These are phyloP conservation scores for Anaeramoeba flamelloides DNA, from an alignment of 78 protist species.

Conservation along the genomic window DNA sequence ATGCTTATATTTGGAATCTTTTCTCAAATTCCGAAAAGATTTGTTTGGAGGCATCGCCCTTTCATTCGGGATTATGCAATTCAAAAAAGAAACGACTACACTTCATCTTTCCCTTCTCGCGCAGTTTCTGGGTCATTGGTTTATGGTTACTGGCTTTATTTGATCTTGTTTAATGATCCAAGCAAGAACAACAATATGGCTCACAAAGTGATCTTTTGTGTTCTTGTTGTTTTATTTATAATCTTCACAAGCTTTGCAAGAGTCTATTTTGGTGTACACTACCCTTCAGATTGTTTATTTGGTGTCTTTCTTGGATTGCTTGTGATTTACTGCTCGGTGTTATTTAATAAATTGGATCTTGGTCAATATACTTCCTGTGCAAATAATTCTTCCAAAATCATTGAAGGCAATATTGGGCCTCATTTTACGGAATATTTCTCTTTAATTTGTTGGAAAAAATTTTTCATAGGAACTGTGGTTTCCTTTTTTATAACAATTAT, in stretches of 20 bases:
- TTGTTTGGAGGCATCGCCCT: slow-evolving; percentile 52
- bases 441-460: no score
- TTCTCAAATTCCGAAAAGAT: slow-evolving; percentile 56
- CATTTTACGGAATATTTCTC: no score
- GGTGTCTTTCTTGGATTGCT: slow-evolving; percentile 20
- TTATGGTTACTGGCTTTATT: slow-evolving; percentile 16
- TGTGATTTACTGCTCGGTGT: no score
- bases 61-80: slow-evolving; percentile 42
- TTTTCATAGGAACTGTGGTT: no score
- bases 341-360: no score
- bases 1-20: slow-evolving; percentile 22
- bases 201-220: neutral
- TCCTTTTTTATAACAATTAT: no score
- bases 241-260: slow-evolving; percentile 1
- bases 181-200: neutral
- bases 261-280: slow-evolving; percentile 50
- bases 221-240: neutral
- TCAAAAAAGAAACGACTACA: slow-evolving; percentile 23
- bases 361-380: no score
- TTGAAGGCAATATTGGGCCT: no score
- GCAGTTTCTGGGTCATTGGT: slow-evolving; percentile 53
- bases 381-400: no score
- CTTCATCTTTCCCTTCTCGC: slow-evolving; percentile 58
- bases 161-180: neutral
- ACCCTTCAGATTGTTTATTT: slow-evolving; percentile 49